Conservation (phyloP, 2,329 filamentous ascomycete species). For the Trichophaea hybrida region DNA sequence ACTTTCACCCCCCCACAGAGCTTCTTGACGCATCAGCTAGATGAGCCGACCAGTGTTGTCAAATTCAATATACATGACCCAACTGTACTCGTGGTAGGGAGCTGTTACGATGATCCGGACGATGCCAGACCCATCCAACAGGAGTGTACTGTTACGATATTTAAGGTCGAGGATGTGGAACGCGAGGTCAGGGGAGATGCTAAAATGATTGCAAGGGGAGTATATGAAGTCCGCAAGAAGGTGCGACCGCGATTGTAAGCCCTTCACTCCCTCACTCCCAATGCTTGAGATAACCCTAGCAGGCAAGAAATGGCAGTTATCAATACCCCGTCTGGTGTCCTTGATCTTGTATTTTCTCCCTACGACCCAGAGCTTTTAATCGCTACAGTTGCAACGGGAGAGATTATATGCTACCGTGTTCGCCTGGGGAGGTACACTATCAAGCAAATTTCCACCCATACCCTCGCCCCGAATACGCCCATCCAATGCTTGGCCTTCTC, state of each 20-base stretch:
- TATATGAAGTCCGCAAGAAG: slow-evolving; percentile 14
- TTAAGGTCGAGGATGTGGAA: slow-evolving; percentile 19
- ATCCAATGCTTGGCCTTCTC: slow-evolving; percentile 16
- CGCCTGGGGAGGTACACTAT: slow-evolving; percentile 6
- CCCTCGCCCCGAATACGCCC: neutral
- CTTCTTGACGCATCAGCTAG: slow-evolving; percentile 17
- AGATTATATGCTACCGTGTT: slow-evolving; percentile 13
- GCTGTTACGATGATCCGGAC: slow-evolving; percentile 12
- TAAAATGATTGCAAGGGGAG: slow-evolving; percentile 3
- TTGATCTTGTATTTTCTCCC: slow-evolving; percentile 19
- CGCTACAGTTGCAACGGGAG: slow-evolving; percentile 14
- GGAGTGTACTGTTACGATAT: slow-evolving; percentile 7
- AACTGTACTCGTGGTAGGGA: slow-evolving; percentile 19
- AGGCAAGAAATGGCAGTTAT: slow-evolving; percentile 19
- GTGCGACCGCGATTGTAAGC: slow-evolving; percentile 20
- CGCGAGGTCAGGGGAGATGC: slow-evolving; percentile 22
- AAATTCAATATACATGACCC: slow-evolving; percentile 18
- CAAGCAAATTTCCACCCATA: neutral
- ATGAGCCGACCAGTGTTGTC: slow-evolving; percentile 15
- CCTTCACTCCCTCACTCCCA: neutral
- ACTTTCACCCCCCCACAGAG: slow-evolving; percentile 21
- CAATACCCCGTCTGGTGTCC: slow-evolving; percentile 15
- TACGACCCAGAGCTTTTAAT: slow-evolving; percentile 16
- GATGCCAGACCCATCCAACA: slow-evolving; percentile 9
- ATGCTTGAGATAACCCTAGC: neutral